phyloP scores from a whole-genome alignment of 2,329 filamentous ascomycete species.

The Hortaea werneckii region DNA sequence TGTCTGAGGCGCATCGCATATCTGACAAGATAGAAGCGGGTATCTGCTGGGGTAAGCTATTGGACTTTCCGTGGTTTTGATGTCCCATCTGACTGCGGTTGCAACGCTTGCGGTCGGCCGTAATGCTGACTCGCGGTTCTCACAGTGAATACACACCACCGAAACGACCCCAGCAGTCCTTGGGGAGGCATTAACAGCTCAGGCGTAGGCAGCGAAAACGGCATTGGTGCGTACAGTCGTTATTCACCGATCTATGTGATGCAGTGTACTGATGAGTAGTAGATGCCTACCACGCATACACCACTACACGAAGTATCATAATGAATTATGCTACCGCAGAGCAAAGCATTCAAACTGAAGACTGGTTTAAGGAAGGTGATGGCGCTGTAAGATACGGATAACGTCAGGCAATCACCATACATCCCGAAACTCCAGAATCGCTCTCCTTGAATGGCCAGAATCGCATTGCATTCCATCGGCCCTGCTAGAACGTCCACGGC shows the following conservation, averaged over 20 bases:
- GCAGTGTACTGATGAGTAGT: neutral
- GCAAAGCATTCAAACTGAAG: constrained; percentile 44
- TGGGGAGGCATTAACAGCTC: constrained; percentile 56
- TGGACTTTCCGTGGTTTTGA: neutral
- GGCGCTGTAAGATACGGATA: constrained; percentile 53
- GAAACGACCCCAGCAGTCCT: constrained; percentile 61
- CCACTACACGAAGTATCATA: constrained; percentile 53
- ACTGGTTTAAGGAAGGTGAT: constrained; percentile 56
- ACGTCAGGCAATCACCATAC: neutral
- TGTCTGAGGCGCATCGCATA: constrained; percentile 22
- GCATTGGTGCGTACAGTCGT: constrained; percentile 51
- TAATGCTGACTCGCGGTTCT: constrained; percentile 15
- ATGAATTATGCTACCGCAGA: constrained; percentile 55
- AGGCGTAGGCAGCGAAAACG: constrained; percentile 65
- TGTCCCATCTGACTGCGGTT: neutral
- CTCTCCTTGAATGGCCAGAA: no score
- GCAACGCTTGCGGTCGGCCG: neutral
- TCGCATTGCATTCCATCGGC: no score
- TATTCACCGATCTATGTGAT: no score
- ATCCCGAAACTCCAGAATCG: no score
- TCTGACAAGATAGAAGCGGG: constrained; percentile 1
- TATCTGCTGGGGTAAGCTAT: constrained; percentile 2
- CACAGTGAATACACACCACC: constrained; percentile 47
- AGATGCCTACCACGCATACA: constrained; percentile 36
- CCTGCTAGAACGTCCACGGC: constrained; percentile 8